Evolutionary conservation across 192 early-diverging fungal genomes (phyloP), one percentile per base, ranked within the genome.

Genomic region (Coemansia sp.): DNA sequence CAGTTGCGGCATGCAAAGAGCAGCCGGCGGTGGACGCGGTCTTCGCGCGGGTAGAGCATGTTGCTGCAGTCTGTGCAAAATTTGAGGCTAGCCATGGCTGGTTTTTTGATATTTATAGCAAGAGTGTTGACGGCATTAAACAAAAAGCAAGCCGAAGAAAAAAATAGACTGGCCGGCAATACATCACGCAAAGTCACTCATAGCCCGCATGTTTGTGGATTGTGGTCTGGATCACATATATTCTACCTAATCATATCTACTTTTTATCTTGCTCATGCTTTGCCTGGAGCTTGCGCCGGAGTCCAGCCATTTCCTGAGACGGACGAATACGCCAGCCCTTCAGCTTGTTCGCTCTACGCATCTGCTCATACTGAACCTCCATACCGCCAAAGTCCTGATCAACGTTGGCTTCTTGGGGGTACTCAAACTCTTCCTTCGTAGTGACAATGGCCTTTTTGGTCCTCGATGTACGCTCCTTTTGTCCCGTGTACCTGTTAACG

Each of bases 1-100:
- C 93, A 94, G 76, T 92, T 92, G 65, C 92, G 88, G 77, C 93
- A 94, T 16, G 91, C 91, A 74, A 87, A 91, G 73, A 90, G 79
- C 31, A 94, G 78, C 43, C 66, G 71, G 18, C 85, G 86, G 44
- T 60, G 77, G 7, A 66, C 69, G 33, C 83, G 76, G 67, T 94
- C 88, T 75, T 93, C 92, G 74, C 88, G 84, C 60, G 93, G 93
- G 73, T 94, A 93, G 68, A 94, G 84, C 78, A 94, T 80, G 66
- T 94, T 94, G 84, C 89, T 90, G 87, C 93, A 86, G 67, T 80
- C 70, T 11, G 57, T 55, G 69, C 85, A 86, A 43, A 80, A 86
- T 36, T 69, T 76, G n/a, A 80, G 68, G 36, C 69, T 77, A 3
- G 84, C 70, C 84, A 85, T 85, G 43, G 9, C 36, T 1, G 36